Evolutionary conservation across 2,329 filamentous ascomycete genomes (phyloP), one percentile per base, ranked within the genome.

Genomic region (Epichloe amarillans): DNA sequence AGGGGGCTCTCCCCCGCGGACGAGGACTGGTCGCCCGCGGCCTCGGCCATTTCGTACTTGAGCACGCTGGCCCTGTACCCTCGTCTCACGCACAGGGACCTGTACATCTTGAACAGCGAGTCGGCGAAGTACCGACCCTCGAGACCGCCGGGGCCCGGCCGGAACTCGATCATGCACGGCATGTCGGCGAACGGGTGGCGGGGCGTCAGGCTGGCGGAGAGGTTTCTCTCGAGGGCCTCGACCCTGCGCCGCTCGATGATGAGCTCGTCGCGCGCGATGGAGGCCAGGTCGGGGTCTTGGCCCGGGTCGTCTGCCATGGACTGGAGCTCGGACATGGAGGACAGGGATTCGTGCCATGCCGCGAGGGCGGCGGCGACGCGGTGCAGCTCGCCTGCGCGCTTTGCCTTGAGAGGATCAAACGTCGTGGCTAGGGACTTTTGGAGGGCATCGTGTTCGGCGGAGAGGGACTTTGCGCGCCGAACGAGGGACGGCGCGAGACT

Each of bases 71-170:
- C 72, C 0, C 80, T 80, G 53, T 88, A 76, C 3, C 83, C 83
- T 44, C 76, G 76, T 5, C 82, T 79, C 46, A 77, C 70, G 67
- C 90, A 95, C 61, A 89, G 89, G 1, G 73, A 72, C 56, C 81
- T 79, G 69, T 98, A 98, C 93, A 98, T 97, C 57, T 83, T 81
- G 58, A 95, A 80, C 6, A 98, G 69, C 49, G 93, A 82, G 50
- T 86, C 86, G 12, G 90, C 88, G 59, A 98, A 98, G 55, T 95
- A 82, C 0, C 88, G 83, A 2, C 91, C 90, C 69, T 98, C 93
- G 52, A 88, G 82, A 2, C 93, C 93, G 38, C 93, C 93, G 0
- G 89, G 90, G 0, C 93, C 93, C 0, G 93, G 93, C 0, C 90
- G 80, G 53, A 98, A 86, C 69, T 98, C 93, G 41, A 98, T 70